These are phyloP conservation scores for Arthrobotrys pseudoclavata DNA, from an alignment of 2,329 filamentous ascomycete genomes.

Conservation along the genomic window DNA sequence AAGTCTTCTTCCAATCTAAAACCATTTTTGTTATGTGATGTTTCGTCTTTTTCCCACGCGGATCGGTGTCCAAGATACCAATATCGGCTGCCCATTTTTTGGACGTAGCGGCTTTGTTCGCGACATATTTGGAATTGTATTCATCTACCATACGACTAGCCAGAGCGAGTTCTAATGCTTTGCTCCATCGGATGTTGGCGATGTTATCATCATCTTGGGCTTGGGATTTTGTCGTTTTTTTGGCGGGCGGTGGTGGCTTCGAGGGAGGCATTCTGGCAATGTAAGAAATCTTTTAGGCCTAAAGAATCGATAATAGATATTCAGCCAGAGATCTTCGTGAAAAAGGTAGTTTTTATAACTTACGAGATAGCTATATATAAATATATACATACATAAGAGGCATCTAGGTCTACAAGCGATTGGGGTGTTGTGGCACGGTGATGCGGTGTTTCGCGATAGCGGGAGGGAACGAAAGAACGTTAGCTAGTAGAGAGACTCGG, in stretches of 20 bases:
- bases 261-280: slow-evolving; percentile 5
- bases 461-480: not conserved
- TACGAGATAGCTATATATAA: not conserved
- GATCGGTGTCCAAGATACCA: slow-evolving; percentile 7
- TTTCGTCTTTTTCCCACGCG: slow-evolving; percentile 23
- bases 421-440: not conserved
- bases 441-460: not conserved
- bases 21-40: slow-evolving; percentile 26
- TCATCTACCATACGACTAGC: slow-evolving; percentile 12
- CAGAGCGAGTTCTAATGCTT: slow-evolving; percentile 7
- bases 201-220: not conserved
- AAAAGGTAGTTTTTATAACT: not conserved
- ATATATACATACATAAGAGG: not conserved
- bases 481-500: not conserved
- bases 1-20: slow-evolving; percentile 20
- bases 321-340: not conserved
- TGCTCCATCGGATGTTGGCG: slow-evolving; percentile 9
- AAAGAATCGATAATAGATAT: not conserved
- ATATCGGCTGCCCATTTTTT: slow-evolving; percentile 11
- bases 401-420: not conserved
- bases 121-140: slow-evolving; percentile 20
- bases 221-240: not conserved
- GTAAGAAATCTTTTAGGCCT: not conserved
- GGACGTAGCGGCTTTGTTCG: slow-evolving; percentile 16
- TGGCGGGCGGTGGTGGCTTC: not conserved